Base-by-base conservation (phyloP, 2,329 filamentous ascomycete genomes). In the Ceratocystis variospora region DNA sequence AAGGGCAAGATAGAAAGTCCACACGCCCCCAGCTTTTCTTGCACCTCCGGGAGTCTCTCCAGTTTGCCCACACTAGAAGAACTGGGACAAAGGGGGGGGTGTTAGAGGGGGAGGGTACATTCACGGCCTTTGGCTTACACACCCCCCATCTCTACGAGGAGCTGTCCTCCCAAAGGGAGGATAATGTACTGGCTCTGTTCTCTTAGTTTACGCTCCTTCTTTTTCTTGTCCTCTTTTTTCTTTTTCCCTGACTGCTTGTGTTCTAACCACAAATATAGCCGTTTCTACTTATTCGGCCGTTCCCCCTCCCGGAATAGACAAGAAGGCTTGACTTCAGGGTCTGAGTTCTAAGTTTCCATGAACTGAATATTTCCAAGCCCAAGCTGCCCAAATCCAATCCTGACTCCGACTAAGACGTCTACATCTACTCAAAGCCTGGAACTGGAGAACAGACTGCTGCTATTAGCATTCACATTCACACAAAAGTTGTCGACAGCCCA, bases 291-390 rank as follows among this genome's bases (percentile, higher is more conserved):
- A 62, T 62, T 62, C 22, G 19, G 61, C 61, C 61, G 12, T 46
- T 22, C 37, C 61, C 61, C 41, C 61, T 62, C 61, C 61, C 61
- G 59, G 59, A 62, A 41, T 57, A 57, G 53, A 57, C 53, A 57
- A 31, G 53, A 57, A 57, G 53, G n/a, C 53, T 57, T 31, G 53
- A 31, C 53, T 57, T 15, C 53, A 57, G 53, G 53, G 53, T 57
- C 53, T 57, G 53, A 57, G 53, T 57, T 57, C 53, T 10, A 7
- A 41, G 28, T 57, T 57, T 31, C 53, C 53, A 57, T 31, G 53
- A 57, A 57, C 53, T 31, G 15, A 57, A 31, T 31, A 57, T 31
- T n/a, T 31, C 22, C 22, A 57, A 57, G 53, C 53, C 28, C 53
- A 28, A 57, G 53, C 28, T 57, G 22, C 53, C 28, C 53, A 57